Evolutionary conservation across 192 early-diverging fungal species (phyloP), one percentile per base, ranked within the genome.

Genomic region (Podila horticola): DNA sequence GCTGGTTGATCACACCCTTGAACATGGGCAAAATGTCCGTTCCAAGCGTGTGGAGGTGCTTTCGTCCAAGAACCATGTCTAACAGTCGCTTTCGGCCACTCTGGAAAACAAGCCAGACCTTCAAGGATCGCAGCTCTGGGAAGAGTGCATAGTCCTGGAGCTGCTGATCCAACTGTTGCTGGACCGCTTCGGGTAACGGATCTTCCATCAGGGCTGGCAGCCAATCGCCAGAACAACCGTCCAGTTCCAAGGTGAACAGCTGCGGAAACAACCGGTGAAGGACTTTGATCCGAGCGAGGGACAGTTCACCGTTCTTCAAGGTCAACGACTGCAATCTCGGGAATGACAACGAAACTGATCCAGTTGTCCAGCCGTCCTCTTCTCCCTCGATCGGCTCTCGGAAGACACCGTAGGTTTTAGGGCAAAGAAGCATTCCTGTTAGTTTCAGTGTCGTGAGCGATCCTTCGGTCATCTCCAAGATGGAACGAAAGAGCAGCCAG

Each of bases 121-220:
- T 64, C 29, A 75, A 51, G 13, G 51, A 63, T 48, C 55, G 48
- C 3, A 75, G 62, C 41, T 72, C 61, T 65, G 64, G 26, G 36
- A 49, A 67, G 29, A 38, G 11, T 22, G 45, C 33, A 28, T 52
- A 22, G 17, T 34, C 19, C 55, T 33, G 49, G 36, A 64, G 38
- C 22, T 30, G 55, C 19, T 26, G 24, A 11, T 58, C 33, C 4
- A 59, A 30, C n/a, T 24, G 58, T 7, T 13, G 7, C 34, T 50
- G 13, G 17, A 48, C 30, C 19, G 22, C 36, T 5, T 15, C 55
- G 36, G 31, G 71, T 36, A 19, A 73, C 8, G 2, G 34, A 11
- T 57, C 58, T 5, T 64, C 49, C 24, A 36, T 36, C 6, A 26
- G 7, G n/a, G 29, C 19, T 41, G 45, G 34, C 24, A 55, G 11